A percentile compares a stretch with the other conserved stretches of the same genome.
Evolutionary conservation across 2,329 filamentous ascomycete genomes (phyloP).

Genomic region (Colletotrichum sp.): DNA sequence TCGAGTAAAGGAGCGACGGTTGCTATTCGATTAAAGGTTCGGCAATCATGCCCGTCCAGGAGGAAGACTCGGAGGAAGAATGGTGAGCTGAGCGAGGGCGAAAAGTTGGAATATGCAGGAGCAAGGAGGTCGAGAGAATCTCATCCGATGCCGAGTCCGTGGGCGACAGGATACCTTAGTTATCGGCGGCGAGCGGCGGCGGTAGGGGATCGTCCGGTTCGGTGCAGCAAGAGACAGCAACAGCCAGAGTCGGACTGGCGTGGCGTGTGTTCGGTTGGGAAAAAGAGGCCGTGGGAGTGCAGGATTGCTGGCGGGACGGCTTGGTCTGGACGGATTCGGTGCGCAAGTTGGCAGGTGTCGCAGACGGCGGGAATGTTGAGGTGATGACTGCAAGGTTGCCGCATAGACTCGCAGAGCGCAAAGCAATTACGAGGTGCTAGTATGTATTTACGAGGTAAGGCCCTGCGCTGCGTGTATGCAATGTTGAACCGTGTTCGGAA

Average conservation of each 20-base stretch:
- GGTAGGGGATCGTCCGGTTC: background rate
- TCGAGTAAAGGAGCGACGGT: background rate
- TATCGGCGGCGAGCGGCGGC: background rate
- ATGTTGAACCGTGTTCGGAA: conserved; percentile 17
- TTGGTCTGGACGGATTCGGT: background rate
- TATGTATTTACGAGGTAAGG: conserved; percentile 1
- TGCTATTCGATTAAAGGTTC: background rate
- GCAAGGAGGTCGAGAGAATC: background rate
- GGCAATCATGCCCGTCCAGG: background rate
- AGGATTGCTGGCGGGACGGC: background rate
- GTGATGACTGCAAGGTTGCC: background rate
- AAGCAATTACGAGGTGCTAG: conserved; percentile 2
- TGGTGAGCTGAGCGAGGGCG: background rate
- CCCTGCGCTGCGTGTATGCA: conserved; percentile 3
- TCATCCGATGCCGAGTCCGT: background rate
- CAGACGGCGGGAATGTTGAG: background rate
- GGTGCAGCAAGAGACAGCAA: background rate
- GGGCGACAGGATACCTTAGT: background rate
- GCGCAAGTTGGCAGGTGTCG: conserved; percentile 1
- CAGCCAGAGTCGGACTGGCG: background rate
- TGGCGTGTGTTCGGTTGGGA: background rate
- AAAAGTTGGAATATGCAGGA: background rate
- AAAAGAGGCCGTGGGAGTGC: background rate
- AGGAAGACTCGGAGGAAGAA: background rate
- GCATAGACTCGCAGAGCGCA: background rate